Evolutionary conservation across 441 rosid species (phyloP).

Genomic region (Capsella rubella): DNA sequence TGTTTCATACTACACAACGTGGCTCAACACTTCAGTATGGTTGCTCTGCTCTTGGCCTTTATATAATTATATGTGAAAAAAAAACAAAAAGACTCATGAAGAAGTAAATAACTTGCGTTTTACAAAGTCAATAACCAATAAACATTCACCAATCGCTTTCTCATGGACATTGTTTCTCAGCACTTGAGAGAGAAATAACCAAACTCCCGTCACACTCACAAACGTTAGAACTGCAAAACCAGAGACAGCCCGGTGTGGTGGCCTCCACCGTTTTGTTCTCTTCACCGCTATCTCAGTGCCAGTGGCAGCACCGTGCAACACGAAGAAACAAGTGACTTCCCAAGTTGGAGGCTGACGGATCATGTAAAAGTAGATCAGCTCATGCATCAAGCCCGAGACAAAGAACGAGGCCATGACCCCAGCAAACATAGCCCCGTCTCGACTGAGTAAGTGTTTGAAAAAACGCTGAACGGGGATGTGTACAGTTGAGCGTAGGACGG

Average conservation of each 20-base stretch:
- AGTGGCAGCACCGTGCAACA: conserved; percentile 57
- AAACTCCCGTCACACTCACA: conserved; percentile 47
- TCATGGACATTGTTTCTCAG: conserved; percentile 47
- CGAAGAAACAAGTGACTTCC: conserved; percentile 67
- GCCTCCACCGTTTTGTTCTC: conserved; percentile 39
- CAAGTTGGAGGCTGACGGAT: conserved; percentile 57
- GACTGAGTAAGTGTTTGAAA: conserved; percentile 29
- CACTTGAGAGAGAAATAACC: conserved; percentile 59
- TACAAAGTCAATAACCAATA: conserved; percentile 12
- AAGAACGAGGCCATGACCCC: conserved; percentile 48
- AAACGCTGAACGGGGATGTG: conserved; percentile 54
- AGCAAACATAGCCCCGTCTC: conserved; percentile 26
- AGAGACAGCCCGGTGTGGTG: conserved; percentile 44
- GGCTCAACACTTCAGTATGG: conserved; percentile 19
- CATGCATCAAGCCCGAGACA: conserved; percentile 68
- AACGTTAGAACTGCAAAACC: conserved; percentile 46
- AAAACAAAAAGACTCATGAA: background rate
- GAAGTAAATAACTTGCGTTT: conserved; percentile 25
- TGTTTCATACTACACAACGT: background rate
- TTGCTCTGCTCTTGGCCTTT: conserved; percentile 1
- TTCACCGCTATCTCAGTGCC: conserved; percentile 51
- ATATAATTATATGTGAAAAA: too few relatives aligned
- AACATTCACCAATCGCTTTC: conserved; percentile 42
- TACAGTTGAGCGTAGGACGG: conserved; percentile 61
- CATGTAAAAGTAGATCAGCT: conserved; percentile 50